phyloP scores from a whole-genome alignment of 331 rosid species.

The Saraca asoca region DNA sequence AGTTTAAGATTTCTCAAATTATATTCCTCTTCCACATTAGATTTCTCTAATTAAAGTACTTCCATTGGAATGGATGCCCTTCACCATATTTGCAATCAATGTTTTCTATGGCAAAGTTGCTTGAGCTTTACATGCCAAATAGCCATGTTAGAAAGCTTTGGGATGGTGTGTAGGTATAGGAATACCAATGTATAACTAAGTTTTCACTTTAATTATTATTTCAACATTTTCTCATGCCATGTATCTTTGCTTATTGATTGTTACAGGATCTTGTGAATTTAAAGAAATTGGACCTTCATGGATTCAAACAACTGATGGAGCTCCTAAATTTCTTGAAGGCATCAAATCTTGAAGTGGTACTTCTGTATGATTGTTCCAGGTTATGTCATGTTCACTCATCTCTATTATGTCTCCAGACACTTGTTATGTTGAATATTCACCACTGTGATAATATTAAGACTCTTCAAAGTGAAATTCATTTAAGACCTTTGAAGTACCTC shows the following conservation, averaged over 20 bases:
- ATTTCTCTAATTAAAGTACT: background rate
- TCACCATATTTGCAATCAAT: constrained; percentile 29
- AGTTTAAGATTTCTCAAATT: no score
- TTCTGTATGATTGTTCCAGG: background rate
- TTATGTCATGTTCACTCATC: background rate
- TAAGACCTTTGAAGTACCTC: background rate
- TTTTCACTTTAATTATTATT: no score
- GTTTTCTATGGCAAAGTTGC: constrained; percentile 7
- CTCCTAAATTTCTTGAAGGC: constrained; percentile 1
- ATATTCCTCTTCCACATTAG: no score
- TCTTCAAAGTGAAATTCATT: background rate
- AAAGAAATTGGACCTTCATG: background rate
- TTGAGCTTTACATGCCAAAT: constrained; percentile 26
- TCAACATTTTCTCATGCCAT: background rate
- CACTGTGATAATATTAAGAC: background rate
- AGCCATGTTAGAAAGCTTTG: constrained; percentile 25
- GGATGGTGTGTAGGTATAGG: constrained; percentile 15
- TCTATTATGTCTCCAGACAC: background rate
- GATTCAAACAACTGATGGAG: background rate
- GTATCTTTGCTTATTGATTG: background rate
- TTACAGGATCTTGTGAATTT: background rate
- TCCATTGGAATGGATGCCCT: constrained; percentile 32
- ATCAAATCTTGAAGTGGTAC: background rate
- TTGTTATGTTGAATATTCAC: background rate
- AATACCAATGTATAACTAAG: no score